These are phyloP conservation scores for Venturia oleaginea DNA, from an alignment of 2,329 filamentous ascomycete species.

Conservation along the genomic window DNA sequence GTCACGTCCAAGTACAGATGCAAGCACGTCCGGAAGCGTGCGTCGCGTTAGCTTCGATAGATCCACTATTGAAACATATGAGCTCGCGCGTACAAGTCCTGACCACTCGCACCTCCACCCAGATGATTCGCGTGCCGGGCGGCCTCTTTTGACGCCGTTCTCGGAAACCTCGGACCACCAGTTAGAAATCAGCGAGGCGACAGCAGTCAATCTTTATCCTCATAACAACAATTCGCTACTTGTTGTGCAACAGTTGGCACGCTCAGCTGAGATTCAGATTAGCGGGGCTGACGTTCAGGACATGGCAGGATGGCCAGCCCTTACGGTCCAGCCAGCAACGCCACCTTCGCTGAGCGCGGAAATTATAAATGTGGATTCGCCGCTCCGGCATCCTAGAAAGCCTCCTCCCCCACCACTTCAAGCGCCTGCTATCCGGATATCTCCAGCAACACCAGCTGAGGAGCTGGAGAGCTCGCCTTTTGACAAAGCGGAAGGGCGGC, in stretches of 20 bases:
- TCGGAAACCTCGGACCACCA: slow-evolving; percentile 38
- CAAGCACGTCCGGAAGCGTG: slow-evolving; percentile 21
- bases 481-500: slow-evolving; percentile 21
- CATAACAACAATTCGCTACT: slow-evolving; percentile 56
- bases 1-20: slow-evolving; percentile 18
- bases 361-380: slow-evolving; percentile 39
- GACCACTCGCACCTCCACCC: slow-evolving; percentile 29
- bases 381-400: slow-evolving; percentile 48
- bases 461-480: slow-evolving; percentile 31
- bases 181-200: slow-evolving; percentile 53
- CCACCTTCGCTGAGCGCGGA: slow-evolving; percentile 11
- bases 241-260: slow-evolving; percentile 47
- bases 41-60: slow-evolving; percentile 25
- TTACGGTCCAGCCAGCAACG: slow-evolving; percentile 17
- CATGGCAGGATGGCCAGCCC: slow-evolving; percentile 2
- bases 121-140: slow-evolving; percentile 27
- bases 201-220: slow-evolving; percentile 50
- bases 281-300: neutral
- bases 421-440: slow-evolving; percentile 43
- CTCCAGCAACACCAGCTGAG: slow-evolving; percentile 44
- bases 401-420: slow-evolving; percentile 40
- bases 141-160: slow-evolving; percentile 43
- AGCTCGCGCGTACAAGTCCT: slow-evolving; percentile 29
- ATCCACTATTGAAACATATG: slow-evolving; percentile 22
- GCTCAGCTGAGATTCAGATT: slow-evolving; percentile 14